Conservation (phyloP, 1,284 basidiomycete species). For the Entoloma clypeatum region DNA sequence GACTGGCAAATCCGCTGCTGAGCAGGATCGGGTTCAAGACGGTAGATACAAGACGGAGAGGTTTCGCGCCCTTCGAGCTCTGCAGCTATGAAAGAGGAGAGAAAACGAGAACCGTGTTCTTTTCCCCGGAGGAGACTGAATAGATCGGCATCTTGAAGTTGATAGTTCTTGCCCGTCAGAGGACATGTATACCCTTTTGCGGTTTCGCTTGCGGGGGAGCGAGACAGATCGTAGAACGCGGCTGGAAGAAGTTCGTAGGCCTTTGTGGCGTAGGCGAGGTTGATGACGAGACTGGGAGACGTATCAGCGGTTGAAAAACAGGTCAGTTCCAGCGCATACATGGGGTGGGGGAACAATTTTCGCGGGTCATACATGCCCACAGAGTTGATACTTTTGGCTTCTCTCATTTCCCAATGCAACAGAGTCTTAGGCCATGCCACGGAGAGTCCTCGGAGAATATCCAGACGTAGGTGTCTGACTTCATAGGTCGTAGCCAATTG, state of each 20-base stretch:
- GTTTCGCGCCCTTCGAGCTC: slow-evolving; percentile 60
- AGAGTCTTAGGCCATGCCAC: slow-evolving; percentile 56
- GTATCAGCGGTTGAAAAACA: slow-evolving; percentile 5
- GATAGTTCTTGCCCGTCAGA: slow-evolving; percentile 32
- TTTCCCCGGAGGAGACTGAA: slow-evolving; percentile 59
- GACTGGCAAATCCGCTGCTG: slow-evolving; percentile 55
- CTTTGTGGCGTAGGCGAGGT: slow-evolving; percentile 59
- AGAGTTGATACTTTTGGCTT: slow-evolving; percentile 44
- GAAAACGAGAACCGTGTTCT: slow-evolving; percentile 64
- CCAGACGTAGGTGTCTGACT: slow-evolving; percentile 49
- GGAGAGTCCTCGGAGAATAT: slow-evolving; percentile 48
- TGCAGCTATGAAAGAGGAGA: slow-evolving; percentile 70
- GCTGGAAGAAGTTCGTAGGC: slow-evolving; percentile 58
- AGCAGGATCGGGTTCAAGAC: slow-evolving; percentile 39
- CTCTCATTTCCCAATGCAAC: slow-evolving; percentile 58
- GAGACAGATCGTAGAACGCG: slow-evolving; percentile 73
- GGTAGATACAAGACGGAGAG: slow-evolving; percentile 46
- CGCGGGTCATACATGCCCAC: slow-evolving; percentile 55
- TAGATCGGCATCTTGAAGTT: slow-evolving; percentile 52
- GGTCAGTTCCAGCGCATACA: slow-evolving; percentile 39
- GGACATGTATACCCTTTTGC: slow-evolving; percentile 34
- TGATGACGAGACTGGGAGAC: slow-evolving; percentile 46
- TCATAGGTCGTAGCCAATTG: slow-evolving; percentile 60
- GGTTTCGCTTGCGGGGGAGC: slow-evolving; percentile 44
- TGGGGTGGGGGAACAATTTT: slow-evolving; percentile 55